phyloP scores from a whole-genome alignment of 148 eudicot genomes.

The Selenicereus undatus region DNA sequence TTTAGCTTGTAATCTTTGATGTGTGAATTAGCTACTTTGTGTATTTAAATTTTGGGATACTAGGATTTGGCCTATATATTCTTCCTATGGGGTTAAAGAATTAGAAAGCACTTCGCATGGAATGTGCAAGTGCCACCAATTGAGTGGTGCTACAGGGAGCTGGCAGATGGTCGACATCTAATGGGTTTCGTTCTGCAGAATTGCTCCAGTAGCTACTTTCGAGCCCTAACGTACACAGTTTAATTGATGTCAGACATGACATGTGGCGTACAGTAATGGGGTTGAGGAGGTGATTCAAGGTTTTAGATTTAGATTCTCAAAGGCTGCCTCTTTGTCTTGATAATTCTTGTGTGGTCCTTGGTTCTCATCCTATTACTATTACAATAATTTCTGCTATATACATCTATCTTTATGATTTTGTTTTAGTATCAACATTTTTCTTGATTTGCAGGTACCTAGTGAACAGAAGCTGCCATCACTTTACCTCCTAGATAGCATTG shows the following conservation, averaged over 20 bases:
- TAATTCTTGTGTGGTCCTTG: not conserved
- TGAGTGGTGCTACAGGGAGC: not conserved
- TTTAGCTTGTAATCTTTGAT: conserved; percentile 8
- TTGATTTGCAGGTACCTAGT: conserved; percentile 77
- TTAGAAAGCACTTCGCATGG: not conserved
- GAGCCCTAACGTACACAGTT: not conserved
- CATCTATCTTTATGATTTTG: conserved; percentile 8
- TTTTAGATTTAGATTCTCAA: not conserved
- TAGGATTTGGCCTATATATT: not conserved
- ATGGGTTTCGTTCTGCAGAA: not conserved
- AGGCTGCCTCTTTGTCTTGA: not conserved
- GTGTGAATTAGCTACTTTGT: not conserved
- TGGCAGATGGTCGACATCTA: conserved; percentile 3
- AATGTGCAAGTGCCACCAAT: not conserved
- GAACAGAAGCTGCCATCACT: conserved; percentile 96
- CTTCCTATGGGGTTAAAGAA: not conserved
- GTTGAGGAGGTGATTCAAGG: conserved; percentile 4
- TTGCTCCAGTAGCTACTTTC: conserved; percentile 2
- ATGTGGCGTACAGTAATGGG: not conserved
- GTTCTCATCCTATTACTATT: not conserved
- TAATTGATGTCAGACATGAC: not conserved
- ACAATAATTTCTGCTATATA: not conserved
- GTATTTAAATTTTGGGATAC: not conserved
- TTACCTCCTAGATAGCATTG: conserved; percentile 95
- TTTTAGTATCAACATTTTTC: conserved; percentile 14